Conservation (phyloP, 2,329 filamentous ascomycete genomes). For the Tympanopsis confertula region DNA sequence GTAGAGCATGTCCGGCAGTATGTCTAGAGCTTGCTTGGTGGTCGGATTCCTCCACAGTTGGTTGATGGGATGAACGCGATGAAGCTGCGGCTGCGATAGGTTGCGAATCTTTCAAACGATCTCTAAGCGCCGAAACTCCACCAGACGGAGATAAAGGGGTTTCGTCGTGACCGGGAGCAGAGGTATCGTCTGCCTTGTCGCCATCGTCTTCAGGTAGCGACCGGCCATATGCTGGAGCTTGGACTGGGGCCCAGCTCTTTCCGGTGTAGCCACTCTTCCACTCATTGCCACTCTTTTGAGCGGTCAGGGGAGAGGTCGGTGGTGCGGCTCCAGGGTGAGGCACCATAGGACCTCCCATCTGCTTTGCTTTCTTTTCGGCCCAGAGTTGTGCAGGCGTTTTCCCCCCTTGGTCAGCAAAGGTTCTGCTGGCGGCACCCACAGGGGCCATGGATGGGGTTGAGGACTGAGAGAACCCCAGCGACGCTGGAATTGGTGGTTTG, state of each 20-base stretch:
- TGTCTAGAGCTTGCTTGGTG: slow-evolving; percentile 53
- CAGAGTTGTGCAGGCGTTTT: slow-evolving; percentile 95
- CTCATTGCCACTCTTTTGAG: slow-evolving; percentile 64
- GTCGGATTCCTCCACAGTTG: slow-evolving; percentile 32
- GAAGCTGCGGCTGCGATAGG: slow-evolving; percentile 50
- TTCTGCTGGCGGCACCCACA: slow-evolving; percentile 73
- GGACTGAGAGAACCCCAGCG: slow-evolving; percentile 51
- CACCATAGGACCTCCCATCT: slow-evolving; percentile 45
- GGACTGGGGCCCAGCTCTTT: slow-evolving; percentile 80
- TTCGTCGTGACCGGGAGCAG: slow-evolving; percentile 28
- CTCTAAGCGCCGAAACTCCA: slow-evolving; percentile 63
- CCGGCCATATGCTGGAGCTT: slow-evolving; percentile 60
- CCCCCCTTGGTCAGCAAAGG: slow-evolving; percentile 85
- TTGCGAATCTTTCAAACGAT: slow-evolving; percentile 69
- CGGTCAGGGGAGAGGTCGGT: slow-evolving; percentile 38
- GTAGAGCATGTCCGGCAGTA: slow-evolving; percentile 67
- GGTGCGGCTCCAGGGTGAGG: slow-evolving; percentile 31
- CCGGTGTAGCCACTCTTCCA: slow-evolving; percentile 91
- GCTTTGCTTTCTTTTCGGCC: slow-evolving; percentile 90
- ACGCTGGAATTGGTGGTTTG: slow-evolving; percentile 71
- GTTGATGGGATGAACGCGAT: slow-evolving; percentile 19
- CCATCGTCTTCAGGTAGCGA: slow-evolving; percentile 33
- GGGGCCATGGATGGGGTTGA: slow-evolving; percentile 42
- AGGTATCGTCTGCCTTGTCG: slow-evolving; percentile 53
- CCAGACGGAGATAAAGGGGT: slow-evolving; percentile 43